Evolutionary conservation across 768 basidiomycete species (phyloP).

Genomic region (Cubamyces lactineus): DNA sequence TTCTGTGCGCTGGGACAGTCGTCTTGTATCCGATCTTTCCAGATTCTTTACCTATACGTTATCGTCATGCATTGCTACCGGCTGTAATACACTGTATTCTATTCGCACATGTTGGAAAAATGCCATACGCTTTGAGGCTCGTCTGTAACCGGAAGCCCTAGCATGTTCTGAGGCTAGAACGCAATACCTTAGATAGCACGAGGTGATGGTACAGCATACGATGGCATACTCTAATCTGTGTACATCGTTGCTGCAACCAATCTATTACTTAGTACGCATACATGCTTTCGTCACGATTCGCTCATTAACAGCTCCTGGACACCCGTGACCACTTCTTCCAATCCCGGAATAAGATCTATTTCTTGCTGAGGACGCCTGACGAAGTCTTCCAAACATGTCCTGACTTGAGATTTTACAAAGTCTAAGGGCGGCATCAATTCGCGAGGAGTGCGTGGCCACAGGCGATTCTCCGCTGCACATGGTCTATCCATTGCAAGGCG

Average conservation of each 20-base stretch:
- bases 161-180: too few relatives aligned
- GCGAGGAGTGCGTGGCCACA: slow-evolving; percentile 24
- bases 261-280: too few relatives aligned
- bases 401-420: slow-evolving; percentile 22
- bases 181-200: too few relatives aligned
- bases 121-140: neutral
- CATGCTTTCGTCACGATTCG: too few relatives aligned
- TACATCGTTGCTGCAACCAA: too few relatives aligned
- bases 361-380: slow-evolving; percentile 19
- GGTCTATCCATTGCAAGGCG: neutral
- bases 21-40: slow-evolving; percentile 20
- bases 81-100: slow-evolving; percentile 26
- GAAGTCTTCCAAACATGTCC: slow-evolving; percentile 28
- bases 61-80: slow-evolving; percentile 18
- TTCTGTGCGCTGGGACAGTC: slow-evolving; percentile 24
- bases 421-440: slow-evolving; percentile 24
- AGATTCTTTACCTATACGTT: slow-evolving; percentile 10
- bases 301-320: neutral
- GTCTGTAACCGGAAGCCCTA: too few relatives aligned
- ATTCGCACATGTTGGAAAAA: slow-evolving; percentile 6
- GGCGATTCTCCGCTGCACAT: neutral
- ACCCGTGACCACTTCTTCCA: slow-evolving; percentile 8
- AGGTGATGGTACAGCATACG: too few relatives aligned
- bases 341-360: neutral
- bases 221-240: too few relatives aligned